Evolutionary conservation across 768 basidiomycete genomes (phyloP), one percentile per base, ranked within the genome.

Genomic region (Tephrocybe sp.): DNA sequence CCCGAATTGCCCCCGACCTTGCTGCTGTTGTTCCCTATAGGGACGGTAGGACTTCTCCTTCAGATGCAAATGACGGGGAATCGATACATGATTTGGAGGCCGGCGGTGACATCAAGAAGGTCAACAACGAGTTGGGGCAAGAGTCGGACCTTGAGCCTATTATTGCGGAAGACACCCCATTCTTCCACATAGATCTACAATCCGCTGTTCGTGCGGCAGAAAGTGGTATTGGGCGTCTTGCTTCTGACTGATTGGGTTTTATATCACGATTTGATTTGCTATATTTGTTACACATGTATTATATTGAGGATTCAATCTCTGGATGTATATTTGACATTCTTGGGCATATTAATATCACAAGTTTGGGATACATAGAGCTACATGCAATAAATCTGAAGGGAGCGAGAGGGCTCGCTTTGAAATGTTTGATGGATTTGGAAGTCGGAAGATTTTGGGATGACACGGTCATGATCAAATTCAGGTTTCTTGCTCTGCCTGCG

Each of bases 121-220:
- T 55, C 47, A 11, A 56, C 51, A 40, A 53, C 51, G 38, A 54
- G 39, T 7, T 19, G 9, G n/a, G 5, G 9, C 32, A 34, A 28
- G 12, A 51, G 32, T 8, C 52, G 9, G 70, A 60, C n/a, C 66
- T 63, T 44, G 72, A 61, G 15, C 68, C 77, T 13, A 59, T 87
- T 32, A 63, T 84, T 25, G 64, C 74, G 1, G 55, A 72, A 8
- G 76, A 79, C 31, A 92, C 88, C 6, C 89, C 89, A 8, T 91
- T 84, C 77, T 96, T 98, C 86, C 96, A 98, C 71, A 73, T 97
- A 56, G 94, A 96, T 65, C 70, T 98, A 30, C 67, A 75, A 26
- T 74, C 77, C 2, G 92, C 92, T 31, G 83, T 92, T 32, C 73
- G 68, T 7, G 84, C 84, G 11, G 89, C 87, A 5, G 87, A 90